Percentiles rank a stretch among this genome's conserved stretches.
phyloP scores from a whole-genome alignment of 2,329 filamentous ascomycete genomes.

The Trichoderma endophyticum region DNA sequence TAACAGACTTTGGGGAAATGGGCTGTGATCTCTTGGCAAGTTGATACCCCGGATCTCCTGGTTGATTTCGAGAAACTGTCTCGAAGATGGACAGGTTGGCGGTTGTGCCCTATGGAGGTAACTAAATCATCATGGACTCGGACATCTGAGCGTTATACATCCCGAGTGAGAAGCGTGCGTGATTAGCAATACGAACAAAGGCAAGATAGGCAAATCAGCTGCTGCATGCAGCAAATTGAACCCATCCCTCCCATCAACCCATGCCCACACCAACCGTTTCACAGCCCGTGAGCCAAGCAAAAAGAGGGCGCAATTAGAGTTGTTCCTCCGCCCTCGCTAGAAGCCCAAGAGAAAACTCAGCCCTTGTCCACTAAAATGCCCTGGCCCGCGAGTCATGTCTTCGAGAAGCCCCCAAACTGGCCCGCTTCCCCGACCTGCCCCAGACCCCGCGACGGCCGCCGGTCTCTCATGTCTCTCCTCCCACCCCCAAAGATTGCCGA shows the following conservation, averaged over 20 bases:
- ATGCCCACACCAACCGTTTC: not conserved
- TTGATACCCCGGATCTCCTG: not conserved
- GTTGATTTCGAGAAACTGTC: not conserved
- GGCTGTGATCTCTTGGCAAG: not conserved
- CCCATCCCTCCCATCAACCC: not conserved
- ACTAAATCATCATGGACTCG: not conserved
- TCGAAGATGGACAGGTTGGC: not conserved
- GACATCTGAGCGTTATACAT: not conserved
- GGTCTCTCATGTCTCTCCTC: not conserved
- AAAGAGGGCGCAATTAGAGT: slow-evolving; percentile 8
- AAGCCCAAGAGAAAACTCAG: not conserved
- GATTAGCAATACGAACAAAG: not conserved
- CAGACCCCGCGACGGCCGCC: slow-evolving; percentile 8
- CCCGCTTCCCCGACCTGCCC: slow-evolving; percentile 15
- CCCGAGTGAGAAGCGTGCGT: not conserved
- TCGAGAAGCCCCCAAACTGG: not conserved
- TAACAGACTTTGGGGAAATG: not conserved
- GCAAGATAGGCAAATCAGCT: not conserved
- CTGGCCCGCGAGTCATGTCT: slow-evolving; percentile 5
- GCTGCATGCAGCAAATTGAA: not conserved
- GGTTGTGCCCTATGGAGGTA: not conserved
- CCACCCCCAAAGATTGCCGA: not conserved
- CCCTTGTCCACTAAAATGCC: not conserved
- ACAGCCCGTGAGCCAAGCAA: not conserved
- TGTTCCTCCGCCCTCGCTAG: slow-evolving; percentile 12